A percentile compares a stretch with the other conserved stretches of the same genome.
These are phyloP conservation scores for Diutina mesorugosa DNA, from an alignment of 1,139 yeast species.

Conservation along the genomic window DNA sequence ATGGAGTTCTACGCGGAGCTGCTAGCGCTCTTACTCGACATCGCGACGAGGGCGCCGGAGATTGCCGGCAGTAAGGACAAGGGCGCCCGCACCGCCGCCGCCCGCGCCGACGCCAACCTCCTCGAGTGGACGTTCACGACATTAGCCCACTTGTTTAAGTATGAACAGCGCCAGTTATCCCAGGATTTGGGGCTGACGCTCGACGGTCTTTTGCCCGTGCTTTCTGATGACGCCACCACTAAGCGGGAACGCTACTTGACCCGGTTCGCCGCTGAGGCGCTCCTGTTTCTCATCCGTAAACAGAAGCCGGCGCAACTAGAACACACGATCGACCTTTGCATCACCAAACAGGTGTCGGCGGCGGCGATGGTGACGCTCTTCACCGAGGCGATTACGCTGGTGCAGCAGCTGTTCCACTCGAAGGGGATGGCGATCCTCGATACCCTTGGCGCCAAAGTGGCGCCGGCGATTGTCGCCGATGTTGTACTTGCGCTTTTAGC, in stretches of 20 bases:
- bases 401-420: slow-evolving; percentile 65
- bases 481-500: not conserved
- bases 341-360: slow-evolving; percentile 23
- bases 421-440: slow-evolving; percentile 14
- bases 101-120: slow-evolving; percentile 26
- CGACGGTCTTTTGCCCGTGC: slow-evolving; percentile 48
- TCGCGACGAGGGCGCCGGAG: slow-evolving; percentile 28
- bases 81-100: not conserved
- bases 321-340: slow-evolving; percentile 39
- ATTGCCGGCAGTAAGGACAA: not conserved
- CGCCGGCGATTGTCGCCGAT: not conserved
- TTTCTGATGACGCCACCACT: slow-evolving; percentile 23
- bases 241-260: slow-evolving; percentile 45
- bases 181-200: slow-evolving; percentile 61
- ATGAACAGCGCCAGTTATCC: slow-evolving; percentile 52
- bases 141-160: slow-evolving; percentile 82
- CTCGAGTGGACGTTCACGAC: slow-evolving; percentile 80
- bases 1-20: slow-evolving; percentile 51
- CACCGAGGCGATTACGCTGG: slow-evolving; percentile 65
- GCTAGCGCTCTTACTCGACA: slow-evolving; percentile 34
- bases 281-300: slow-evolving; percentile 73
- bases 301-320: slow-evolving; percentile 36
- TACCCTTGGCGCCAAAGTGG: not conserved
- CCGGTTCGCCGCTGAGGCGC: slow-evolving; percentile 82
- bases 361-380: slow-evolving; percentile 45